Percentiles rank a stretch among this genome's conserved stretches.
These are phyloP conservation scores for Apiotrichum brassicae DNA, from an alignment of 1,284 basidiomycete genomes.

Conservation along the genomic window DNA sequence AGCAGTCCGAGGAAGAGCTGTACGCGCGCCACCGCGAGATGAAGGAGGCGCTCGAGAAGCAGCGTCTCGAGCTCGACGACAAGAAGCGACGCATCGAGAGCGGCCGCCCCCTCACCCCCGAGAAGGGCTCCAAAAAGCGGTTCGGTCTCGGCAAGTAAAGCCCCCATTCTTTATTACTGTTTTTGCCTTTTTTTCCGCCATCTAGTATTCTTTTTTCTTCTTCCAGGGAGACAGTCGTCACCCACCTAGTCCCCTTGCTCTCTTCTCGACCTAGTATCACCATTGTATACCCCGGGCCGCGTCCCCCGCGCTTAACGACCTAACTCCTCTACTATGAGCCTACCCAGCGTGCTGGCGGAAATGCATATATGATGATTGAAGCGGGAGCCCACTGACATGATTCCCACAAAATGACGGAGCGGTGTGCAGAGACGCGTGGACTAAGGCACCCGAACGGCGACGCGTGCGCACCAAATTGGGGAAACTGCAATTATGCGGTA, in stretches of 20 bases:
- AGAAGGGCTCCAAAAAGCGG: constrained; percentile 58
- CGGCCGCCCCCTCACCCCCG: constrained; percentile 87
- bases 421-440: too few species aligned
- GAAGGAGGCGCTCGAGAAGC: constrained; percentile 98
- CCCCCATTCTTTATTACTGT: neutral
- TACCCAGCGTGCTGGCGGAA: constrained; percentile 18
- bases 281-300: constrained; percentile 15
- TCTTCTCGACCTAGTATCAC: neutral
- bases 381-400: neutral
- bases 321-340: constrained; percentile 18
- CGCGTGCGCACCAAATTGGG: too few species aligned
- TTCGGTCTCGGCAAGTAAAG: constrained; percentile 44
- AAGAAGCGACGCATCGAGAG: constrained; percentile 96
- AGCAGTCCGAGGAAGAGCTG: constrained; percentile 95
- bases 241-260: neutral
- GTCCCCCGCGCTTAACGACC: constrained; percentile 12
- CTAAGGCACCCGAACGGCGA: too few species aligned
- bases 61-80: constrained; percentile 89
- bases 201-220: constrained; percentile 1
- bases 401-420: too few species aligned
- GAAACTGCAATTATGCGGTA: too few species aligned
- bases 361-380: constrained; percentile 21
- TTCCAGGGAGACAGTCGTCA: too few species aligned
- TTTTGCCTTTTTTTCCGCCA: too few species aligned
- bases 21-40: constrained; percentile 96